Percentiles rank a stretch among this genome's conserved stretches.
Conservation (phyloP, 2,329 filamentous ascomycete genomes). For the Alternaria novae-zelandiae region DNA sequence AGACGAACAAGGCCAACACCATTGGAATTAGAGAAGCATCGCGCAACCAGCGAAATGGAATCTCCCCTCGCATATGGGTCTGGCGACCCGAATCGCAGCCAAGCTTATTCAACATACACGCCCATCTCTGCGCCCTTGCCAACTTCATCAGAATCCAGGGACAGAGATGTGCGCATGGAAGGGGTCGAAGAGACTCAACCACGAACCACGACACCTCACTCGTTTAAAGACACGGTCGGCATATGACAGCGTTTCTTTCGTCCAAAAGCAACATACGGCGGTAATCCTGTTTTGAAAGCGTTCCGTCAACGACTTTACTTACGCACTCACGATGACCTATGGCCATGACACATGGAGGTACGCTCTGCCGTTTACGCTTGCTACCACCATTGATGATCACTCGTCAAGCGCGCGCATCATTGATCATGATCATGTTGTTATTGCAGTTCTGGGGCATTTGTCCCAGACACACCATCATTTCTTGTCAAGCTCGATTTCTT, state of each 20-base stretch:
- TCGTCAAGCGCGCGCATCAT: constrained; percentile 33
- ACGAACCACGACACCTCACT: constrained; percentile 50
- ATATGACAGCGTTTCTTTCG: constrained; percentile 49
- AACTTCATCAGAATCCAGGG: constrained; percentile 40
- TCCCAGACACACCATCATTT: constrained; percentile 23
- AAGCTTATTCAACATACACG: constrained; percentile 43
- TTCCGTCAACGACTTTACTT: constrained; percentile 44
- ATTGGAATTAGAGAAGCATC: constrained; percentile 41
- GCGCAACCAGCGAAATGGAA: constrained; percentile 35
- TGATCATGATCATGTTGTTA: constrained; percentile 21
- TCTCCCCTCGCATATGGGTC: constrained; percentile 41
- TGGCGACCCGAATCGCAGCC: constrained; percentile 33
- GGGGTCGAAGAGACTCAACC: constrained; percentile 47
- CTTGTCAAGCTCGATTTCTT: constrained; percentile 19
- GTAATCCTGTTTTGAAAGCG: constrained; percentile 49
- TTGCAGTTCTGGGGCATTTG: constrained; percentile 10
- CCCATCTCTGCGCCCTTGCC: constrained; percentile 46
- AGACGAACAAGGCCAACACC: constrained; percentile 41
- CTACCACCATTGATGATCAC: constrained; percentile 36
- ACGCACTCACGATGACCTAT: constrained; percentile 50
- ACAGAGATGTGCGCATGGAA: constrained; percentile 47
- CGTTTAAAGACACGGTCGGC: constrained; percentile 53
- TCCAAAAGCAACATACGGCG: constrained; percentile 47
- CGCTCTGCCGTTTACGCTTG: constrained; percentile 40
- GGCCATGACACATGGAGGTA: constrained; percentile 46